Percentiles rank a stretch among this genome's conserved stretches.
Evolutionary conservation across 768 basidiomycete genomes (phyloP).

Genomic region (Lentinus tigrinus): DNA sequence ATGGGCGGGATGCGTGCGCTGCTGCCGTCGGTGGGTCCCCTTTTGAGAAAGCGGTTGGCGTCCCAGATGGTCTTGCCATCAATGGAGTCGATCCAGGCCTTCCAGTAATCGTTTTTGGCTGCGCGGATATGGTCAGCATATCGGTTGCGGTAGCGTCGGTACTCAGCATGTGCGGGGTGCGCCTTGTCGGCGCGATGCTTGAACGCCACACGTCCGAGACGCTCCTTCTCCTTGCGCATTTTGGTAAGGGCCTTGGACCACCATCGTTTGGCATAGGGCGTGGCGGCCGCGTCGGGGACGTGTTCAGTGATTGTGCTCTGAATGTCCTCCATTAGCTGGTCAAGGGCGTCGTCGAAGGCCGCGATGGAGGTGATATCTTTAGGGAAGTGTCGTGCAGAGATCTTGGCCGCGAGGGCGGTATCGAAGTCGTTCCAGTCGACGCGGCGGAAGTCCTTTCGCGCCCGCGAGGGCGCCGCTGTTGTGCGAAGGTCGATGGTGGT

Average conservation of each 20-base stretch:
- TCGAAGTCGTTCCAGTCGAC: slow-evolving; percentile 34
- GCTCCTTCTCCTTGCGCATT: slow-evolving; percentile 14
- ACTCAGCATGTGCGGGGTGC: slow-evolving; percentile 15
- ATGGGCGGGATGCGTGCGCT: slow-evolving; percentile 22
- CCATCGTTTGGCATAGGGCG: slow-evolving; percentile 32
- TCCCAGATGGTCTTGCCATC: slow-evolving; percentile 22
- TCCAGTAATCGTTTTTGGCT: slow-evolving; percentile 26
- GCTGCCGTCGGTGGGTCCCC: slow-evolving; percentile 7
- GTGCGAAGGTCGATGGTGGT: slow-evolving; percentile 26
- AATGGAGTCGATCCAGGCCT: slow-evolving; percentile 21
- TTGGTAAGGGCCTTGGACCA: slow-evolving; percentile 31
- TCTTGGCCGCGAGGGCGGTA: slow-evolving; percentile 10
- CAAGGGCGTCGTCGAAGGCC: slow-evolving; percentile 10
- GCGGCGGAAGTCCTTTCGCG: slow-evolving; percentile 26
- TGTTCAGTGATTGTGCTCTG: slow-evolving; percentile 14
- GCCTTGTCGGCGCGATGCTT: slow-evolving; percentile 1
- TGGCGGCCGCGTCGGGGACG: slow-evolving; percentile 21
- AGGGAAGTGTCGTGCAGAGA: not conserved
- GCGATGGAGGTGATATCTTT: not conserved
- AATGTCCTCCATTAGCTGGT: slow-evolving; percentile 16
- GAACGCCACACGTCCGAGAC: slow-evolving; percentile 11
- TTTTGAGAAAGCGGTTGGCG: slow-evolving; percentile 4
- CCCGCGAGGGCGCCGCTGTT: not conserved
- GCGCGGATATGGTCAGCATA: slow-evolving; percentile 16
- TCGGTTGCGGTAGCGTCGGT: slow-evolving; percentile 6